Conservation (phyloP, 371 early-diverging fungal species). For the Mortierella sp. region DNA sequence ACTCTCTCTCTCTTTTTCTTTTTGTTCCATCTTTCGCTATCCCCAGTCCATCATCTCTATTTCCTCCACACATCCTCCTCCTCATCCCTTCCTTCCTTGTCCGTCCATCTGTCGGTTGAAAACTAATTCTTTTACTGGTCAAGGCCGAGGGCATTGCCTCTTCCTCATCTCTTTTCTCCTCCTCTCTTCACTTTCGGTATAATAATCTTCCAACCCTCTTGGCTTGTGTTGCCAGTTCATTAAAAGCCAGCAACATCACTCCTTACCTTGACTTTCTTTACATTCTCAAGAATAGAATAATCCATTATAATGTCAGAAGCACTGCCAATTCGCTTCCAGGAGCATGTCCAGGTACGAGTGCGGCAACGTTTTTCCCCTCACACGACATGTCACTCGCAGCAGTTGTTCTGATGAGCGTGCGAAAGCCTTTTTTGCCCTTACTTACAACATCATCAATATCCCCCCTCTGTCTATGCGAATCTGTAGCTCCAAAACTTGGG, state of each 20-base stretch:
- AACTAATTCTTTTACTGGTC: slow-evolving; percentile 3
- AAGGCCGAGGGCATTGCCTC: slow-evolving; percentile 18
- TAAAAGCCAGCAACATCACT: neutral
- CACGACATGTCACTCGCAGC: neutral
- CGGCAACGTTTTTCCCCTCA: neutral
- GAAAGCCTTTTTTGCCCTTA: neutral
- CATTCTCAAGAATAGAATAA: neutral
- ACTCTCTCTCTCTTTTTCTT: neutral
- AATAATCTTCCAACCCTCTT: neutral
- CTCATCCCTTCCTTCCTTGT: neutral
- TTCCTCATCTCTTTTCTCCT: neutral
- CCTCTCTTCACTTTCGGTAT: slow-evolving; percentile 7
- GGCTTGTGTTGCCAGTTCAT: neutral
- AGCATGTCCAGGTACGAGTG: slow-evolving; percentile 90
- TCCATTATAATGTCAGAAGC: slow-evolving; percentile 70
- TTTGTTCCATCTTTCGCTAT: neutral
- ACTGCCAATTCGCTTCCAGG: slow-evolving; percentile 91
- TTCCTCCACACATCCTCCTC: slow-evolving; percentile 1
- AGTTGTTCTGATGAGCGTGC: neutral
- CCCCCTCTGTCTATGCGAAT: neutral
- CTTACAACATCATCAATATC: neutral
- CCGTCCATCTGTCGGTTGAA: neutral
- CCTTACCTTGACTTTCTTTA: neutral
- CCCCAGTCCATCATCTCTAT: neutral
- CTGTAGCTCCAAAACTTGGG: slow-evolving; percentile 89